Conservation (phyloP, 768 basidiomycete species). For the Suillus discolor region DNA sequence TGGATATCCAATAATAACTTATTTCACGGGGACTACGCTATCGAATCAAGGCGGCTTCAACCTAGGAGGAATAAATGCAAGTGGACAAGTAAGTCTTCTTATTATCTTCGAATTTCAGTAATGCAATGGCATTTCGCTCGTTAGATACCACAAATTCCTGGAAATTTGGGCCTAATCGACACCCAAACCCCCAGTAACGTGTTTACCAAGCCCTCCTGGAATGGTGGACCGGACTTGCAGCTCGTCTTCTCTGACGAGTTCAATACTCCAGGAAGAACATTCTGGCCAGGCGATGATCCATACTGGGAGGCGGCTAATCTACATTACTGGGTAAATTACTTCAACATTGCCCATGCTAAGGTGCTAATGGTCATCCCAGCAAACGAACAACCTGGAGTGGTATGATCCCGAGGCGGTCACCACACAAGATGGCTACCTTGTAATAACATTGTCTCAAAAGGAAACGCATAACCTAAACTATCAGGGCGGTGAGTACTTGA, state of each 20-base stretch:
- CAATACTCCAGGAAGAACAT: slow-evolving; percentile 71
- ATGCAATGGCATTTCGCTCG: not conserved
- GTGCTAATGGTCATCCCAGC: slow-evolving; percentile 30
- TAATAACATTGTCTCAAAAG: slow-evolving; percentile 51
- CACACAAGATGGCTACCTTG: slow-evolving; percentile 52
- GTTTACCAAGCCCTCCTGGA: slow-evolving; percentile 54
- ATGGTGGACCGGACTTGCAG: slow-evolving; percentile 55
- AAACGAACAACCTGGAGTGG: slow-evolving; percentile 60
- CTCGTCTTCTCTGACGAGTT: slow-evolving; percentile 86
- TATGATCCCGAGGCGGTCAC: slow-evolving; percentile 53
- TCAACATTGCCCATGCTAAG: slow-evolving; percentile 24
- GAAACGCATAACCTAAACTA: slow-evolving; percentile 49
- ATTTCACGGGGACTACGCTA: slow-evolving; percentile 31
- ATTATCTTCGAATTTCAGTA: not conserved
- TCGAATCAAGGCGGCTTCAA: slow-evolving; percentile 51
- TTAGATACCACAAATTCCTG: slow-evolving; percentile 58
- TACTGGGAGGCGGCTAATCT: slow-evolving; percentile 70
- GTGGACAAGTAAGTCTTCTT: slow-evolving; percentile 57
- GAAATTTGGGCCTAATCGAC: slow-evolving; percentile 61
- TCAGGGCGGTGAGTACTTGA: slow-evolving; percentile 35
- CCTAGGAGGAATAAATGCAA: slow-evolving; percentile 74
- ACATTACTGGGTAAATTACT: slow-evolving; percentile 42
- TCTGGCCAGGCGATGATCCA: slow-evolving; percentile 84
- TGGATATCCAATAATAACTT: slow-evolving; percentile 46
- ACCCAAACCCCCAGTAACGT: slow-evolving; percentile 59